Evolutionary conservation across 371 early-diverging fungal genomes (phyloP).

Genomic region (Lichtheimia ornata): DNA sequence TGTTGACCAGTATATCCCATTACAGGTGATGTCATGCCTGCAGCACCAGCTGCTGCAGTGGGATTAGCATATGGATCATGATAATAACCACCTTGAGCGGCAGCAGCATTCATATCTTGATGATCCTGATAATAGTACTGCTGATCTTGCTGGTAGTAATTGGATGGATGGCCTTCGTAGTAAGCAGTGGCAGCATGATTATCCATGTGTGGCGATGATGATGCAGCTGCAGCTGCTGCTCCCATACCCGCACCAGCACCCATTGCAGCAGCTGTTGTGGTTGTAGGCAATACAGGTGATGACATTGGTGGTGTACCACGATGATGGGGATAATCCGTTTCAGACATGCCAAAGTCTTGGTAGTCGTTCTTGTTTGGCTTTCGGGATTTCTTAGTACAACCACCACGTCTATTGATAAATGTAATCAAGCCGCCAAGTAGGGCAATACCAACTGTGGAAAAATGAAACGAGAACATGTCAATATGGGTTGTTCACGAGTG

Average conservation of each 20-base stretch:
- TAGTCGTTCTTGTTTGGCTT: slow-evolving; percentile 32
- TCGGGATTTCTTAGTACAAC: slow-evolving; percentile 28
- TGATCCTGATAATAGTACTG: slow-evolving; percentile 18
- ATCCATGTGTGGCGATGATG: slow-evolving; percentile 18
- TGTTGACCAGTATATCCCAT: neutral
- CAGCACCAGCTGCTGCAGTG: neutral
- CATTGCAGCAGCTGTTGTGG: slow-evolving; percentile 7
- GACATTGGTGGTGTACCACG: slow-evolving; percentile 23
- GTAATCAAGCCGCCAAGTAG: slow-evolving; percentile 36
- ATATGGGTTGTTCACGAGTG: neutral
- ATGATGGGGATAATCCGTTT: slow-evolving; percentile 37
- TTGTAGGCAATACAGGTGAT: slow-evolving; percentile 11
- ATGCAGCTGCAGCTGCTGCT: slow-evolving; percentile 12
- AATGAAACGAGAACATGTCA: slow-evolving; percentile 1
- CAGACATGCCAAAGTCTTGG: slow-evolving; percentile 49
- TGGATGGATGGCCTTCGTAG: slow-evolving; percentile 16
- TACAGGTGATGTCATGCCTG: neutral
- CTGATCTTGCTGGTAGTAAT: slow-evolving; percentile 17
- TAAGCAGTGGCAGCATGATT: slow-evolving; percentile 10
- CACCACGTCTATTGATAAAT: slow-evolving; percentile 37
- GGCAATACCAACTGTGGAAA: slow-evolving; percentile 38
- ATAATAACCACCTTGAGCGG: slow-evolving; percentile 14
- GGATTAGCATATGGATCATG: neutral
- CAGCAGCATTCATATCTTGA: slow-evolving; percentile 9
- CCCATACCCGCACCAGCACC: slow-evolving; percentile 8